Evolutionary conservation across 2,329 filamentous ascomycete genomes (phyloP).

Genomic region (Cercospora sp.): DNA sequence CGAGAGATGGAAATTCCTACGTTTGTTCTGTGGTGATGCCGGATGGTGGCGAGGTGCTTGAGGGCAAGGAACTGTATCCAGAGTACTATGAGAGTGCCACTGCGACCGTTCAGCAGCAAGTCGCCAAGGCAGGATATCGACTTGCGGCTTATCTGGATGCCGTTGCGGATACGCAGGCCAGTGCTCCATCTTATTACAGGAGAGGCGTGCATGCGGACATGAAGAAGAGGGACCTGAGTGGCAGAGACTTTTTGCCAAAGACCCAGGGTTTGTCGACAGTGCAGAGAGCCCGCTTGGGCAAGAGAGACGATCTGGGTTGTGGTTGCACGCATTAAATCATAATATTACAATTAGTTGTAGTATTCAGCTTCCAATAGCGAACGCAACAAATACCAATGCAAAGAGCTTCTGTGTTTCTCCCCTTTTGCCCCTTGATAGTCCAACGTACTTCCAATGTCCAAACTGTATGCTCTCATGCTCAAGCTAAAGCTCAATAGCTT

Average conservation of each 20-base stretch:
- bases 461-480: background rate
- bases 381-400: background rate
- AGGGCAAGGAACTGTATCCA: constrained; percentile 39
- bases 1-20: constrained; percentile 44
- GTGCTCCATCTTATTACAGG: constrained; percentile 10
- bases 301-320: constrained; percentile 15
- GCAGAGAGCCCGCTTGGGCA: constrained; percentile 10
- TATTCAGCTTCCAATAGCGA: background rate
- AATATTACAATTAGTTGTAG: background rate
- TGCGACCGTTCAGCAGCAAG: constrained; percentile 45
- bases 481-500: background rate
- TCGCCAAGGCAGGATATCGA: constrained; percentile 46
- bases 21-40: constrained; percentile 47
- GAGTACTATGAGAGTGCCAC: constrained; percentile 40
- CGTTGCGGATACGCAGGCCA: constrained; percentile 30
- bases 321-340: constrained; percentile 5
- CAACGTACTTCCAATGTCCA: background rate
- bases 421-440: background rate
- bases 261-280: background rate
- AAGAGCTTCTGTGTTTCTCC: background rate
- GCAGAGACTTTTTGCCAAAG: constrained; percentile 11
- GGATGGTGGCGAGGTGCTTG: constrained; percentile 40
- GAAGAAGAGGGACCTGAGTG: constrained; percentile 12
- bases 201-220: background rate
- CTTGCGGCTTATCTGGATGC: constrained; percentile 41